phyloP scores from a whole-genome alignment of 1,284 basidiomycete genomes.

The Ganoderma meredithae region DNA sequence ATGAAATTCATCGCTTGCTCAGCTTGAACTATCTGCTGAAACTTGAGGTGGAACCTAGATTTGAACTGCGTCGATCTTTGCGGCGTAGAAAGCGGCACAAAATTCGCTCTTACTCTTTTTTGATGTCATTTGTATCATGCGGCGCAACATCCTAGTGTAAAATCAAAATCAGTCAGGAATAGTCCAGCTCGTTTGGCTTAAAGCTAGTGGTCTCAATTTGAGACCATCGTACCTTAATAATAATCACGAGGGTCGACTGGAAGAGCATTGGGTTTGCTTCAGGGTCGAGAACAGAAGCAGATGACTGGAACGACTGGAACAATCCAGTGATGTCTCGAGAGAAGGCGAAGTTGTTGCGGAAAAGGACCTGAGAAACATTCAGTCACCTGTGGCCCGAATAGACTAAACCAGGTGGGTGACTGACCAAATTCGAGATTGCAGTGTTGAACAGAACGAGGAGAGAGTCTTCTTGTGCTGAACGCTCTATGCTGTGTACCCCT shows the following conservation, averaged over 20 bases:
- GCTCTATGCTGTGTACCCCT: slow-evolving; percentile 71
- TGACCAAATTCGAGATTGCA: slow-evolving; percentile 67
- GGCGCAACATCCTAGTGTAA: slow-evolving; percentile 64
- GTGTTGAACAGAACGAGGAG: slow-evolving; percentile 70
- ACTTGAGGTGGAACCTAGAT: slow-evolving; percentile 59
- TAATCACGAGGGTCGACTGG: slow-evolving; percentile 64
- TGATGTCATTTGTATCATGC: slow-evolving; percentile 62
- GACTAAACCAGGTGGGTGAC: neutral
- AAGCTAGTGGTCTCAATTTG: neutral
- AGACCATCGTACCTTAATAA: slow-evolving; percentile 58
- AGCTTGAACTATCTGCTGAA: slow-evolving; percentile 61
- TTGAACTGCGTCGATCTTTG: neutral
- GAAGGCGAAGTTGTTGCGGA: slow-evolving; percentile 70
- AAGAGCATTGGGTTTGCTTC: slow-evolving; percentile 64
- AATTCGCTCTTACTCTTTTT: slow-evolving; percentile 52
- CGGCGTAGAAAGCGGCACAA: neutral
- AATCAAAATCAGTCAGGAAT: neutral
- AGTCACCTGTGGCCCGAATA: neutral
- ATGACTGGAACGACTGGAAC: slow-evolving; percentile 72
- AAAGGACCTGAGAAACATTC: slow-evolving; percentile 56
- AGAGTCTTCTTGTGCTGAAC: slow-evolving; percentile 69
- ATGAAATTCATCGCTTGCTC: slow-evolving; percentile 72
- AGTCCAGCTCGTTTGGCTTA: neutral
- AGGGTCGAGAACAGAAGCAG: slow-evolving; percentile 64
- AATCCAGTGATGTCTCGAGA: slow-evolving; percentile 64